A percentile compares a stretch with the other conserved stretches of the same genome.
Conservation (phyloP, 1,139 yeast species). For the Debaryomyces coudertii region DNA sequence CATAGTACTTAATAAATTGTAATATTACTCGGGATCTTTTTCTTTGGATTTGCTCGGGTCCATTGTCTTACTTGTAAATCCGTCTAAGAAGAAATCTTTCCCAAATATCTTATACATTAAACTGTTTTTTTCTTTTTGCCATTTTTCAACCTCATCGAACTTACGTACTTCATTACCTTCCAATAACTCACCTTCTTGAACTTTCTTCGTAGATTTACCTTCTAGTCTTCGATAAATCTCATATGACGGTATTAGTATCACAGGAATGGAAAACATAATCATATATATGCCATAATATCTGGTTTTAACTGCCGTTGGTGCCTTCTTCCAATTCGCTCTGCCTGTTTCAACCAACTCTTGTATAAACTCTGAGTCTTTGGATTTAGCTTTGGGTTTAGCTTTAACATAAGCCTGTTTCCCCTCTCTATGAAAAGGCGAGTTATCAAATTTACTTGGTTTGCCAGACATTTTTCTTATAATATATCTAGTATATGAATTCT, state of each 20-base stretch:
- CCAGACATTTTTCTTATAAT: conserved; percentile 11
- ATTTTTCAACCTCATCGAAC: conserved; percentile 45
- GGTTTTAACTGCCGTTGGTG: conserved; percentile 43
- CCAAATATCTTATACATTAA: conserved; percentile 46
- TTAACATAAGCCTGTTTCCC: conserved; percentile 20
- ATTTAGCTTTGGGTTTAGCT: conserved; percentile 19
- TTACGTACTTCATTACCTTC: conserved; percentile 38
- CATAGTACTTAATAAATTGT: conserved; percentile 6
- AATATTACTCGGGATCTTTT: conserved; percentile 7
- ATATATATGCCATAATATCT: conserved; percentile 45
- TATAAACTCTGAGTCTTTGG: conserved; percentile 36
- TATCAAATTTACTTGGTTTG: conserved; percentile 20
- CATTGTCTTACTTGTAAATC: conserved; percentile 50
- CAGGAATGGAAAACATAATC: conserved; percentile 44
- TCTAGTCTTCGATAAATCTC: conserved; percentile 44
- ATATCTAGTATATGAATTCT: not conserved
- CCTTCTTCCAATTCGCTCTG: conserved; percentile 49
- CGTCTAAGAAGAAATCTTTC: conserved; percentile 48
- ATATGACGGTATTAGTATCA: conserved; percentile 37
- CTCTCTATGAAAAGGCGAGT: conserved; percentile 39
- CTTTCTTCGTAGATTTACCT: conserved; percentile 46
- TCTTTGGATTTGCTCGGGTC: conserved; percentile 11
- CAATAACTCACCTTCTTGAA: conserved; percentile 46
- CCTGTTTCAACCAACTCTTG: conserved; percentile 44
- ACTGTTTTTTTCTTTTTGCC: conserved; percentile 43